Evolutionary conservation across 495 filamentous ascomycete species (phyloP).

Genomic region (Corynascus novoguineensis): DNA sequence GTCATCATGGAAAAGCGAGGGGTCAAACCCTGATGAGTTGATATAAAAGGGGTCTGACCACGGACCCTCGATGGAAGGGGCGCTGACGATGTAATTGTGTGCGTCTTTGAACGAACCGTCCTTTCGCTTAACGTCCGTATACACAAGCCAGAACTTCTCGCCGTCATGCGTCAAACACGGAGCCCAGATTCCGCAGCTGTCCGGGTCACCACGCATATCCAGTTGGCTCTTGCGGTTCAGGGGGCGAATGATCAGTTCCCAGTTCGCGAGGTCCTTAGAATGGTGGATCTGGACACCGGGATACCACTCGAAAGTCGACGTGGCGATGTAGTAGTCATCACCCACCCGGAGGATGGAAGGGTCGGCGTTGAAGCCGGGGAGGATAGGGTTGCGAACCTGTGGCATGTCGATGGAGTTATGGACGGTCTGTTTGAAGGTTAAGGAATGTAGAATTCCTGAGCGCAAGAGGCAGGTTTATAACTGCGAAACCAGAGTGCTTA

Average conservation of each 20-base stretch:
- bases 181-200: constrained; percentile 60
- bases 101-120: constrained; percentile 52
- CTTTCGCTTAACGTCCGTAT: constrained; percentile 53
- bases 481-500: background rate
- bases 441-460: no score
- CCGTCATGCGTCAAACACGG: constrained; percentile 55
- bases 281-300: constrained; percentile 57
- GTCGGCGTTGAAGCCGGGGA: constrained; percentile 60
- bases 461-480: background rate
- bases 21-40: constrained; percentile 54
- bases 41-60: constrained; percentile 53
- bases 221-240: constrained; percentile 54
- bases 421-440: background rate
- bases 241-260: constrained; percentile 55
- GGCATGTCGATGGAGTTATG: constrained; percentile 33
- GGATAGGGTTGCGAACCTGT: constrained; percentile 51
- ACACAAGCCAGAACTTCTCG: constrained; percentile 53
- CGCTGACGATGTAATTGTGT: constrained; percentile 50
- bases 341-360: constrained; percentile 54
- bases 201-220: constrained; percentile 54
- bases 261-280: constrained; percentile 53
- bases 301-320: constrained; percentile 59
- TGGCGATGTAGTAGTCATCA: constrained; percentile 57
- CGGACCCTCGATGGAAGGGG: constrained; percentile 44
- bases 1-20: constrained; percentile 54